Evolutionary conservation across 2,329 filamentous ascomycete species (phyloP).

Genomic region (Cadophora sp.): DNA sequence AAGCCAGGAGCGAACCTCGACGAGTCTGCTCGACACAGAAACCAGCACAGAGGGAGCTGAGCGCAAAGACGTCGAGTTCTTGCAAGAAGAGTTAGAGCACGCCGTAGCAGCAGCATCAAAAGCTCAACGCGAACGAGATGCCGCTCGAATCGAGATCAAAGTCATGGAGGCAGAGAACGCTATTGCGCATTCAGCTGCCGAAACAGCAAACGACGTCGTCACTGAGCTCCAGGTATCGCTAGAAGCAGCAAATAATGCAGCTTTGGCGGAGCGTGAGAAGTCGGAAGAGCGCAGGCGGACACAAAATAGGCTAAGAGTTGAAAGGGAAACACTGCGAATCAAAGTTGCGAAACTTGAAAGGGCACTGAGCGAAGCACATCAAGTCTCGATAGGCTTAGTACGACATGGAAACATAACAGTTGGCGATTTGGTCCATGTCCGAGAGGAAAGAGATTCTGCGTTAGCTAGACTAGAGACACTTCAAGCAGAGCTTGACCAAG

Average conservation of each 20-base stretch:
- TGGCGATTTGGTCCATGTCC: constrained; percentile 7
- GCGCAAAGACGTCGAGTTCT: background rate
- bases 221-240: background rate
- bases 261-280: constrained; percentile 10
- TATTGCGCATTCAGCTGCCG: background rate
- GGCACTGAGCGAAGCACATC: background rate
- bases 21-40: background rate
- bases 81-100: constrained; percentile 2
- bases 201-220: constrained; percentile 3
- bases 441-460: constrained; percentile 12
- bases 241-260: constrained; percentile 16
- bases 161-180: background rate
- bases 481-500: background rate
- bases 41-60: background rate
- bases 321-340: constrained; percentile 4
- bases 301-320: constrained; percentile 13
- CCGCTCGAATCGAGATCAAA: background rate
- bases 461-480: background rate
- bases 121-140: constrained; percentile 14
- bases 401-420: background rate
- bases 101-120: background rate
- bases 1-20: background rate
- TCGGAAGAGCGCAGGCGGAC: constrained; percentile 3
- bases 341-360: background rate
- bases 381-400: constrained; percentile 1